phyloP scores from a whole-genome alignment of 257 asterid species.

The Primulina eburnea region DNA sequence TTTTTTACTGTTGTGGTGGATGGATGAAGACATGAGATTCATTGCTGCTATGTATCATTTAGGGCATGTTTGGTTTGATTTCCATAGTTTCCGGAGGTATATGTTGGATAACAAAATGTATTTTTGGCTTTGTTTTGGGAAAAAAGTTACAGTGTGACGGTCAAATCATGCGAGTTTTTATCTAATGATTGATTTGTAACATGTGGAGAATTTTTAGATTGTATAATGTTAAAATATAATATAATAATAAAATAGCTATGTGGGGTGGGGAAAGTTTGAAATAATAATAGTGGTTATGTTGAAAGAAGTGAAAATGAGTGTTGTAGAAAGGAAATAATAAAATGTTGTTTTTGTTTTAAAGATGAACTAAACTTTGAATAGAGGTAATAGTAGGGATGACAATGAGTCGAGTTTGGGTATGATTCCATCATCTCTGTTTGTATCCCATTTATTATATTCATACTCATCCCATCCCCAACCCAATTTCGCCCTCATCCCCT shows the following conservation, averaged over 20 bases:
- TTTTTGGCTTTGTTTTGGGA: too few species aligned
- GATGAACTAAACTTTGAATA: not conserved
- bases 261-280: not conserved
- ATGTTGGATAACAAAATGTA: too few species aligned
- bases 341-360: too few species aligned
- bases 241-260: not conserved
- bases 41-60: not conserved
- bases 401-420: too few species aligned
- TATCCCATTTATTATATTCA: too few species aligned
- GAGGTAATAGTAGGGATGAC: too few species aligned
- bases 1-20: slow-evolving; percentile 21
- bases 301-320: not conserved
- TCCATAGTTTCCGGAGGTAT: too few species aligned
- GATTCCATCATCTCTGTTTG: too few species aligned
- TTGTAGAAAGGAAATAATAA: not conserved
- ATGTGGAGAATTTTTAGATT: not conserved
- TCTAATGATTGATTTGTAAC: not conserved
- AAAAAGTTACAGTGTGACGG: not conserved
- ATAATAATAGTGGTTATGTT: not conserved
- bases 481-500: too few species aligned
- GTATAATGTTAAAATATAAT: not conserved
- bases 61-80: too few species aligned
- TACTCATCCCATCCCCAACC: too few species aligned
- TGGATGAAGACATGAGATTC: slow-evolving; percentile 16
- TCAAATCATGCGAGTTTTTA: not conserved